Percentiles rank a stretch among this genome's conserved stretches.
These are phyloP conservation scores for Sporormia fimetaria DNA, from an alignment of 495 filamentous ascomycete genomes.

Conservation along the genomic window DNA sequence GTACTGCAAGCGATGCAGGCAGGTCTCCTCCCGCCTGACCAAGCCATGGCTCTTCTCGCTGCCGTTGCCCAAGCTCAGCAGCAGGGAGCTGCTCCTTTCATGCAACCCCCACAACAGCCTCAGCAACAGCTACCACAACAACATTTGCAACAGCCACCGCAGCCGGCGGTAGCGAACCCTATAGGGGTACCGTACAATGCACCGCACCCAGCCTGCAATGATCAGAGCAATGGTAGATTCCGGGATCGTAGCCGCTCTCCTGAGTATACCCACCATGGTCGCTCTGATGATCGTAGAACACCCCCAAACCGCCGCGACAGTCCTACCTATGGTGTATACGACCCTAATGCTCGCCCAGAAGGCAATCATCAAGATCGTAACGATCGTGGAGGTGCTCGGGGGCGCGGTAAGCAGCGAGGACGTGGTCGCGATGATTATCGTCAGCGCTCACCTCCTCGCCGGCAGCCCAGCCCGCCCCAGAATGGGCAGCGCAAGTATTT, in stretches of 20 bases:
- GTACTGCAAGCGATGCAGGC: slow-evolving; percentile 10
- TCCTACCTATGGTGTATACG: slow-evolving; percentile 52
- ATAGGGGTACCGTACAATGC: slow-evolving; percentile 11
- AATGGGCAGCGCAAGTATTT: slow-evolving; percentile 52
- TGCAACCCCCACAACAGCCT: slow-evolving; percentile 5
- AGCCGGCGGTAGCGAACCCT: neutral
- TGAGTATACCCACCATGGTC: slow-evolving; percentile 23
- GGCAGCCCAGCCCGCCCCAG: slow-evolving; percentile 45
- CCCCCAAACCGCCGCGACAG: slow-evolving; percentile 39
- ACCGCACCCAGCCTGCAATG: slow-evolving; percentile 5
- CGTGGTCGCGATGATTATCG: slow-evolving; percentile 49
- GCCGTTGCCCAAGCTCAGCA: slow-evolving; percentile 5
- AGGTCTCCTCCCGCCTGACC: slow-evolving; percentile 19
- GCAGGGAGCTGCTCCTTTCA: neutral
- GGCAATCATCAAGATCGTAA: slow-evolving; percentile 13
- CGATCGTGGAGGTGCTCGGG: slow-evolving; percentile 23
- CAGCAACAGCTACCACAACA: too few relatives aligned
- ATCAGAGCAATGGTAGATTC: slow-evolving; percentile 19
- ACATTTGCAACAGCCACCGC: too few relatives aligned
- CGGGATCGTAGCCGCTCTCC: slow-evolving; percentile 32
- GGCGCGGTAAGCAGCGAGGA: slow-evolving; percentile 19
- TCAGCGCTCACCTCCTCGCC: slow-evolving; percentile 60
- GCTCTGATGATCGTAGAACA: slow-evolving; percentile 27
- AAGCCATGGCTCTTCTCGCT: slow-evolving; percentile 14
- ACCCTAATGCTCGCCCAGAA: slow-evolving; percentile 27